Base-by-base conservation (phyloP, 768 basidiomycete genomes). In the Pisolithus tinctorius region DNA sequence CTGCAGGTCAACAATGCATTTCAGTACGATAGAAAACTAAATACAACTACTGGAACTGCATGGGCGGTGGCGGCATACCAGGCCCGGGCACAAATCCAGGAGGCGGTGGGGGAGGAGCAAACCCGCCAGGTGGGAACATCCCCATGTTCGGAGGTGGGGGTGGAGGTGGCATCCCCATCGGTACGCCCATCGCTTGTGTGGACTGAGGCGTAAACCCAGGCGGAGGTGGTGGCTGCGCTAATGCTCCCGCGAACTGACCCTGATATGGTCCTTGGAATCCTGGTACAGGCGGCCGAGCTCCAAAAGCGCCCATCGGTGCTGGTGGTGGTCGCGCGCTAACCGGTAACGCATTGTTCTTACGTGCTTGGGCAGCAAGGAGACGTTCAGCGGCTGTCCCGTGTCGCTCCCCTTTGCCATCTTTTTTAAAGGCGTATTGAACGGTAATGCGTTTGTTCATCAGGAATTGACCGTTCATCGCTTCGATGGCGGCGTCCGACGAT, bases 401-500 rank as follows among this genome's bases (percentile, higher is more conserved):
- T 4, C 96, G 82, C 69, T 99, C 96, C 51, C 95, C 95, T 65
- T 97, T 95, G 41, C 92, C 93, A 63, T 98, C 96, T 72, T 98
- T 98, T 73, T 99, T 98, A 80, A 98, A 97, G 2, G 96, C 95
- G 66, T 96, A 99, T 65, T 97, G 93, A 10, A 96, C 93, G 16
- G 87, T 84, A 63, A 99, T 91, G 49, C 93, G 88, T 72, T 97
- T 97, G 77, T 98, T 97, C 87, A 94, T 94, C 44, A 98, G 77
- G 80, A 92, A 97, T 63, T 98, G 94, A 37, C 84, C 83, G 59
- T 97, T 94, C 95, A 98, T 97, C 9, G 91, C 82, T 67, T 97
- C 96, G 51, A 95, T 80, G 16, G 96, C 95, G 4, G 90, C 90
- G 66, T 99, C 96, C 36, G 96, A 91, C 7, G 94, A 82, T 64